Conservation (phyloP, 2,329 filamentous ascomycete genomes). For the Talaromyces sp. region DNA sequence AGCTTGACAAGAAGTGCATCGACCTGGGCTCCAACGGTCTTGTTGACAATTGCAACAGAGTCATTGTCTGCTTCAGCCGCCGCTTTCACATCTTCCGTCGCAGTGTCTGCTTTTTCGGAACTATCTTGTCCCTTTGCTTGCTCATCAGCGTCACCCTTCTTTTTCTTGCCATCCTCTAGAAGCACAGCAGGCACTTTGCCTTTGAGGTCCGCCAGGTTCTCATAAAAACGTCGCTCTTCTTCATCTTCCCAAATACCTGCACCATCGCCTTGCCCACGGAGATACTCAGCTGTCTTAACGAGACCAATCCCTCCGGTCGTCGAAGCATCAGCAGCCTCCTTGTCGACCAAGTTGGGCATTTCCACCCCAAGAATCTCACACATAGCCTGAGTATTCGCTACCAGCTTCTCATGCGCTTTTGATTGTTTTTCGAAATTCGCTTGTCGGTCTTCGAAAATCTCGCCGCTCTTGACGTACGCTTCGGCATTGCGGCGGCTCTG, state of each 20-base stretch:
- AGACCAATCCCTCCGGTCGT: slow-evolving; percentile 80
- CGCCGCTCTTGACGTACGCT: slow-evolving; percentile 95
- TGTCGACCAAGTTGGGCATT: slow-evolving; percentile 89
- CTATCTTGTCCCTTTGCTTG: slow-evolving; percentile 59
- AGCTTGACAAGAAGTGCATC: slow-evolving; percentile 82
- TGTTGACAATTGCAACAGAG: slow-evolving; percentile 93
- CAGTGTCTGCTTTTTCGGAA: slow-evolving; percentile 34
- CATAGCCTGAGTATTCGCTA: slow-evolving; percentile 84
- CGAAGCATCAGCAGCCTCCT: slow-evolving; percentile 63
- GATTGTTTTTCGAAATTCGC: slow-evolving; percentile 91
- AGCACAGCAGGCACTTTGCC: slow-evolving; percentile 93
- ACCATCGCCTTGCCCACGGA: slow-evolving; percentile 83
- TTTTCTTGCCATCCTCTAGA: slow-evolving; percentile 92
- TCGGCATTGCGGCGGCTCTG: slow-evolving; percentile 95
- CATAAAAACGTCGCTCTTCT: slow-evolving; percentile 95
- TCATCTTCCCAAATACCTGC: slow-evolving; percentile 98
- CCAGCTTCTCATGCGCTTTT: slow-evolving; percentile 85
- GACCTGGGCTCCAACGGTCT: slow-evolving; percentile 94
- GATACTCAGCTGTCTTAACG: slow-evolving; percentile 88
- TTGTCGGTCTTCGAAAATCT: slow-evolving; percentile 96
- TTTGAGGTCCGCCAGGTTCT: slow-evolving; percentile 91
- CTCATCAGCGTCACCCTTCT: slow-evolving; percentile 78
- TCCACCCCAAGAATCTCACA: slow-evolving; percentile 84
- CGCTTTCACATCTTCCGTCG: slow-evolving; percentile 49
- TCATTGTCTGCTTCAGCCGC: slow-evolving; percentile 66